These are phyloP conservation scores for Boletus smithii DNA, from an alignment of 1,284 basidiomycete species.

Conservation along the genomic window DNA sequence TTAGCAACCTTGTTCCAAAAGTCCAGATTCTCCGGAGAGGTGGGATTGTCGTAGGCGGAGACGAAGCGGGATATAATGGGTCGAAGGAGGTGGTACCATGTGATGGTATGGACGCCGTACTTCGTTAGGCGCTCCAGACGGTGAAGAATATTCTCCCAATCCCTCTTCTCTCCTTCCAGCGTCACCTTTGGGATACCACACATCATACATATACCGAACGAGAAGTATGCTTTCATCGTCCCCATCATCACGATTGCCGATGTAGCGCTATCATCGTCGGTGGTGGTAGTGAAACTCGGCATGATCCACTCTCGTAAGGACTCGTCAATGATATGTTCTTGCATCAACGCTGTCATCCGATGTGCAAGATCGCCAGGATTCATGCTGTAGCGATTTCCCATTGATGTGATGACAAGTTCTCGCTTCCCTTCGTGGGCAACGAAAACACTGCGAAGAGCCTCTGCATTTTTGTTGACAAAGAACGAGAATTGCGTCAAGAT, in stretches of 20 bases:
- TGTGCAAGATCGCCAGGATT: slow-evolving; percentile 29
- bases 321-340: slow-evolving; percentile 38
- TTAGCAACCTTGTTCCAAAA: slow-evolving; percentile 42
- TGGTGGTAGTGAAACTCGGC: slow-evolving; percentile 49
- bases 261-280: slow-evolving; percentile 38
- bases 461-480: slow-evolving; percentile 43
- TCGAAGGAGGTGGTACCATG: slow-evolving; percentile 39
- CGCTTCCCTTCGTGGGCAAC: slow-evolving; percentile 40
- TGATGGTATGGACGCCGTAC: slow-evolving; percentile 36
- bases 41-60: slow-evolving; percentile 34
- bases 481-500: slow-evolving; percentile 44
- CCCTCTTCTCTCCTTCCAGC: slow-evolving; percentile 37
- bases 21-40: slow-evolving; percentile 27
- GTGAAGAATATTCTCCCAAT: slow-evolving; percentile 37
- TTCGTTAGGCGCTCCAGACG: slow-evolving; percentile 37
- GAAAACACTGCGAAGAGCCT: slow-evolving; percentile 40
- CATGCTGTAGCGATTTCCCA: slow-evolving; percentile 29
- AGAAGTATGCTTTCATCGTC: slow-evolving; percentile 41
- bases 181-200: slow-evolving; percentile 51
- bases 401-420: slow-evolving; percentile 29
- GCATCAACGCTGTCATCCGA: slow-evolving; percentile 36
- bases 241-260: slow-evolving; percentile 46
- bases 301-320: slow-evolving; percentile 41
- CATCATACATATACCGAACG: slow-evolving; percentile 28
- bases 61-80: slow-evolving; percentile 40